Conservation (phyloP, 441 rosid species). For the Croton setiger region DNA sequence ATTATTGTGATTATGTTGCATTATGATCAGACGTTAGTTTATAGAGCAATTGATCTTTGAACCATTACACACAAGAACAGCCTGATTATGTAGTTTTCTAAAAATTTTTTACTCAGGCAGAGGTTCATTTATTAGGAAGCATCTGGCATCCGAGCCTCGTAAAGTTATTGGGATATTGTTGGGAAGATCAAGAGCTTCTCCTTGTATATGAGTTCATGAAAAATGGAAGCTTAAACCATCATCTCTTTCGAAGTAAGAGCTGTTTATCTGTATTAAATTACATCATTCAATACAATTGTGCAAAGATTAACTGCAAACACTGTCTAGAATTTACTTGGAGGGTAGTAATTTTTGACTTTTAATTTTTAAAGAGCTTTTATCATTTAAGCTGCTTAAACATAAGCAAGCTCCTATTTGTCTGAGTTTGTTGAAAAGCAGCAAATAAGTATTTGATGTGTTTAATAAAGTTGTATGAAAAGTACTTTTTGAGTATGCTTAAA, state of each 20-base stretch:
- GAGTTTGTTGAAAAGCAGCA: too few relatives aligned
- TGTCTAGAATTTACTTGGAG: too few relatives aligned
- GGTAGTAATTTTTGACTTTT: too few relatives aligned
- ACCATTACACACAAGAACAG: not conserved
- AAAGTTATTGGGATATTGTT: slow-evolving; percentile 7
- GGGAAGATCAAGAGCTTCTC: not conserved
- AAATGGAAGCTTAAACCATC: slow-evolving; percentile 7
- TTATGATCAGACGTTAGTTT: too few relatives aligned
- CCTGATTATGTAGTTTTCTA: not conserved
- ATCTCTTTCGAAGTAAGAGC: not conserved
- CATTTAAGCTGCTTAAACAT: too few relatives aligned
- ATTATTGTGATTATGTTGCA: too few relatives aligned
- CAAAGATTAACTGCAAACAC: not conserved
- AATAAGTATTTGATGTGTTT: too few relatives aligned
- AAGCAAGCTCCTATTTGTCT: too few relatives aligned
- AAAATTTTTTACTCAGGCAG: not conserved
- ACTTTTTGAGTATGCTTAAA: too few relatives aligned
- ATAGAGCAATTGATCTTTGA: not conserved
- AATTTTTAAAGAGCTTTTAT: too few relatives aligned
- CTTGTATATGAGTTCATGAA: slow-evolving; percentile 6
- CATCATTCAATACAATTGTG: not conserved
- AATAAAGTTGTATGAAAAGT: too few relatives aligned
- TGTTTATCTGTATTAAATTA: not conserved
- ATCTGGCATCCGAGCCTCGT: slow-evolving; percentile 3
- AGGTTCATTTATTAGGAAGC: slow-evolving; percentile 1